These are phyloP conservation scores for Arachis hypogaea DNA, from an alignment of 306 rosid species.

Conservation along the genomic window DNA sequence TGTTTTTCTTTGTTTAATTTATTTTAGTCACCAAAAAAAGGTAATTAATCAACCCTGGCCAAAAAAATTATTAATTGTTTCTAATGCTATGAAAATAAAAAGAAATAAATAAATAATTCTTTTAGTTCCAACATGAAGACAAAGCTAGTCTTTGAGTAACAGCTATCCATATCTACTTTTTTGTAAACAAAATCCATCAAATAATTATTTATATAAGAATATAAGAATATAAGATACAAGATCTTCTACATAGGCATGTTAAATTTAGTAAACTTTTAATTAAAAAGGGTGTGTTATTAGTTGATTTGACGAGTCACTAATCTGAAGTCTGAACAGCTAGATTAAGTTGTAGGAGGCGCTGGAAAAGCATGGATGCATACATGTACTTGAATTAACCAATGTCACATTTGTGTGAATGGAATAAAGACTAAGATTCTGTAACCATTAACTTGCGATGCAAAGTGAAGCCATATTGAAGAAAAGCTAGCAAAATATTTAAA, in stretches of 20 bases:
- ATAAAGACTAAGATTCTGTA: background rate
- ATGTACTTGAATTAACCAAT: background rate
- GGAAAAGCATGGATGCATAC: background rate
- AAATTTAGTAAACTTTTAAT: too few species aligned
- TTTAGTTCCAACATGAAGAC: conserved; percentile 17
- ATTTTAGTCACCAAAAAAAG: background rate
- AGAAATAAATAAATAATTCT: background rate
- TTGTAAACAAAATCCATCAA: conserved; percentile 7
- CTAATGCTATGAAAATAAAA: background rate
- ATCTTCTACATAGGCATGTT: background rate
- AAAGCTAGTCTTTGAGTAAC: conserved; percentile 27
- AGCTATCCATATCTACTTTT: conserved; percentile 23
- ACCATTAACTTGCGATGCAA: background rate
- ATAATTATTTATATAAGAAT: background rate
- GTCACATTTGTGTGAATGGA: background rate
- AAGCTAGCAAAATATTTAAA: background rate
- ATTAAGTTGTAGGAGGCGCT: background rate
- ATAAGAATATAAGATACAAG: background rate
- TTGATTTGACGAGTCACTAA: conserved; percentile 5
- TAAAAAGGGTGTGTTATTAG: background rate
- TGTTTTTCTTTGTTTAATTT: too few species aligned
- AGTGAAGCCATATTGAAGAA: background rate
- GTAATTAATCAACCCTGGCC: background rate
- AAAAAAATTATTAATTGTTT: conserved; percentile 7
- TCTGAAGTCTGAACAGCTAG: conserved; percentile 21